Evolutionary conservation across 257 asterid species (phyloP).

Genomic region (Petrea volubilis): DNA sequence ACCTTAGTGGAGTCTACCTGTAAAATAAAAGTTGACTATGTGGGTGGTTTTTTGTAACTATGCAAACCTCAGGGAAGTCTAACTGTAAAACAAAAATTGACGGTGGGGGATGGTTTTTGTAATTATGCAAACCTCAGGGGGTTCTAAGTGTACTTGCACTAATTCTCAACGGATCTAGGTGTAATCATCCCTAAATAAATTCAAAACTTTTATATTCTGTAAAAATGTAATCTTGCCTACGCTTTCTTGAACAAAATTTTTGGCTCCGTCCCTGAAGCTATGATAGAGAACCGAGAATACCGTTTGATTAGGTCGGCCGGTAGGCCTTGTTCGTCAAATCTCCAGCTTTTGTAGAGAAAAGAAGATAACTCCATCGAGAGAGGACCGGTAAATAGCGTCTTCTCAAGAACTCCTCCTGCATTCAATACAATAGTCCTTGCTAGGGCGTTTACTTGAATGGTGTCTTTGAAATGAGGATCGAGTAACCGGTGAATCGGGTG

Average conservation of each 20-base stretch:
- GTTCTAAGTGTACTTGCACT: too few relatives aligned
- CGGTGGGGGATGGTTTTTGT: too few relatives aligned
- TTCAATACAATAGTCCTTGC: slow-evolving; percentile 39
- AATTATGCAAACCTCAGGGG: too few relatives aligned
- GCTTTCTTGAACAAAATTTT: background rate
- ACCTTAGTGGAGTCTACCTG: too few relatives aligned
- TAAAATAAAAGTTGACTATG: too few relatives aligned
- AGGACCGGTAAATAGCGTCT: slow-evolving; percentile 37
- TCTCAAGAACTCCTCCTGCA: slow-evolving; percentile 55
- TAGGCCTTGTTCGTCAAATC: slow-evolving; percentile 58
- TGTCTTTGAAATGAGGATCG: slow-evolving; percentile 48
- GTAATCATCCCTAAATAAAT: too few relatives aligned
- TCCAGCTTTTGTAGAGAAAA: slow-evolving; percentile 47
- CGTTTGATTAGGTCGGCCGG: slow-evolving; percentile 51
- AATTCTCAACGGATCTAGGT: too few relatives aligned
- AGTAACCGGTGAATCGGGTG: slow-evolving; percentile 52
- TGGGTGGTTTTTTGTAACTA: too few relatives aligned
- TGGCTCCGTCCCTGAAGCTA: background rate
- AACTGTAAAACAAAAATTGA: too few relatives aligned
- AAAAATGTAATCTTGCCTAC: too few relatives aligned
- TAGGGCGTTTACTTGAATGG: slow-evolving; percentile 47
- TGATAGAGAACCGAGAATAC: slow-evolving; percentile 23
- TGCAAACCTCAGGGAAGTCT: background rate
- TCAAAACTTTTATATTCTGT: too few relatives aligned
- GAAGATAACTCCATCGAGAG: slow-evolving; percentile 49